Conservation (phyloP, 139 green algal genomes). For the Chlamydomonas eustigma region DNA sequence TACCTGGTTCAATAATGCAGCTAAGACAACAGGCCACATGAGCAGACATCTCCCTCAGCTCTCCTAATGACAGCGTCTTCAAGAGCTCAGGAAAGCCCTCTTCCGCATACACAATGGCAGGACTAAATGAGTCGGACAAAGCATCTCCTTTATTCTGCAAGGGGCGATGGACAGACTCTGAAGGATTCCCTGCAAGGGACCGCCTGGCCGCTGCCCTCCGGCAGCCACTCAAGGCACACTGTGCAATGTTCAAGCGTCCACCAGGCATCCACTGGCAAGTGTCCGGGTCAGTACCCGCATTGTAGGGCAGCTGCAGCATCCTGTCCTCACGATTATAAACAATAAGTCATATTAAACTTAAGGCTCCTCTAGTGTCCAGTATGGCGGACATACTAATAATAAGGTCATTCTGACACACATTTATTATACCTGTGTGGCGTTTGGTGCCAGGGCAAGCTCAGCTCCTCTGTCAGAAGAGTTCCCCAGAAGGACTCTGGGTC, state of each 20-base stretch:
- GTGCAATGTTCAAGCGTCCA: conserved; percentile 1
- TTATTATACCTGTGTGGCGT: conserved; percentile 2
- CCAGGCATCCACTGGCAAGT: neutral
- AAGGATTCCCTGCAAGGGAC: no score
- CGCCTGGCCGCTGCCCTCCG: no score
- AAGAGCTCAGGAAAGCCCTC: neutral
- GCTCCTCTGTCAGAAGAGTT: neutral
- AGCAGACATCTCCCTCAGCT: neutral
- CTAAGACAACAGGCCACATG: neutral
- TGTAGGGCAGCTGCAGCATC: no score
- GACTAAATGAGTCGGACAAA: no score
- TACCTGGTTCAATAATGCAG: neutral
- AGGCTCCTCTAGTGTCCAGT: no score
- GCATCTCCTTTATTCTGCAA: neutral
- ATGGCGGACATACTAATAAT: no score
- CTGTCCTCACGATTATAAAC: no score
- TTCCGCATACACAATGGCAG: neutral
- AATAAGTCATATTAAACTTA: no score
- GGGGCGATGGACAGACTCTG: no score
- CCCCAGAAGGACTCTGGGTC: neutral
- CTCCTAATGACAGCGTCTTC: neutral
- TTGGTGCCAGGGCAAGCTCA: neutral
- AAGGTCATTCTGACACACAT: no score
- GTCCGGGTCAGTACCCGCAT: neutral
- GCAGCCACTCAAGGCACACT: neutral